These are phyloP conservation scores for Candida glaebosa DNA, from an alignment of 805 yeast genomes.

Conservation along the genomic window DNA sequence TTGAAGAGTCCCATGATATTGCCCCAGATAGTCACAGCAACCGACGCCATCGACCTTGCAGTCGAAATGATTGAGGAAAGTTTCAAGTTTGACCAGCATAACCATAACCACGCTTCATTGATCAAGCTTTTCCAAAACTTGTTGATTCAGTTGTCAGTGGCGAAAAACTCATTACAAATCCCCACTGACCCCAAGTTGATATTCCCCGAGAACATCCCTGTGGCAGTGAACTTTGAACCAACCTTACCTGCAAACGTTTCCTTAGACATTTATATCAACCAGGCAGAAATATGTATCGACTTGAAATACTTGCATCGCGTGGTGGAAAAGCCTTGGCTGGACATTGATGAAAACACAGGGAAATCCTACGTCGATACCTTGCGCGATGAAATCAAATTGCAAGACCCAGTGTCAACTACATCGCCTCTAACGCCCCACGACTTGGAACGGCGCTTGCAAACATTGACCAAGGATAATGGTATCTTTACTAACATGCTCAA, in stretches of 20 bases:
- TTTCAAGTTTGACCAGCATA: background rate
- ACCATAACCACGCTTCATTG: conserved; percentile 13
- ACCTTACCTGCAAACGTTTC: conserved; percentile 44
- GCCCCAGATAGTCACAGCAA: conserved; percentile 46
- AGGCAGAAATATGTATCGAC: conserved; percentile 62
- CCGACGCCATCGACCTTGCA: conserved; percentile 37
- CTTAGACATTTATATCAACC: conserved; percentile 56
- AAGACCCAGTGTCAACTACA: conserved; percentile 12
- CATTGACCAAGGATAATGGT: conserved; percentile 10
- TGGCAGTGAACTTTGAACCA: conserved; percentile 41
- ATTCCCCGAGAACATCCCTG: conserved; percentile 54
- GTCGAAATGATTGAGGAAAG: conserved; percentile 20
- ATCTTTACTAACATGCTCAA: conserved; percentile 6
- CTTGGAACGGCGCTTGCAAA: conserved; percentile 16
- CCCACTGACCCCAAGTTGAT: conserved; percentile 51
- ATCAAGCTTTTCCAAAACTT: conserved; percentile 23
- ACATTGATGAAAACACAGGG: conserved; percentile 42
- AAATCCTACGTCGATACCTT: conserved; percentile 57
- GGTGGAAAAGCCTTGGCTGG: conserved; percentile 61
- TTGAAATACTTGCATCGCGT: conserved; percentile 49
- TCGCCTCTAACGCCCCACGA: conserved; percentile 22
- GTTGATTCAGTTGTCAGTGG: conserved; percentile 20
- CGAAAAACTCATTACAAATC: conserved; percentile 33
- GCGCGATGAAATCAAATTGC: conserved; percentile 48
- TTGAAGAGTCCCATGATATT: conserved; percentile 34